A percentile compares a stretch with the other conserved stretches of the same genome.
Evolutionary conservation across 140 eudicot genomes (phyloP).

Genomic region (Erigeron philadelphicus): DNA sequence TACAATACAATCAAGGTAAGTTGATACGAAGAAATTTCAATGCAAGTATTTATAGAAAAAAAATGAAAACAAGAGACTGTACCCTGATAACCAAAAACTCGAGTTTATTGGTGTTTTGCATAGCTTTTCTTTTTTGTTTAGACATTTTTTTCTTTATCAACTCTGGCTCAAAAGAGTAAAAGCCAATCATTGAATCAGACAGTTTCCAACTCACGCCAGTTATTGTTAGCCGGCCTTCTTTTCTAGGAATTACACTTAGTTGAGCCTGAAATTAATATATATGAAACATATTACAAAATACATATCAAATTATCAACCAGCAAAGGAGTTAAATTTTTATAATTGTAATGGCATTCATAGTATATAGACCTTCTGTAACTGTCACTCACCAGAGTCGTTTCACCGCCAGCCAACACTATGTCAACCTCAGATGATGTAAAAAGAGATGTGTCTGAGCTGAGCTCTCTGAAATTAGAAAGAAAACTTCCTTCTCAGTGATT

Average conservation of each 20-base stretch:
- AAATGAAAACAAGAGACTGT: background rate
- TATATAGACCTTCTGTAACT: background rate
- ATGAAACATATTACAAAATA: background rate
- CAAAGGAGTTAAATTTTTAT: background rate
- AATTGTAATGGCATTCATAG: conserved; percentile 12
- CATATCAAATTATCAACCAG: background rate
- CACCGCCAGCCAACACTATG: conserved; percentile 61
- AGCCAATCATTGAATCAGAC: conserved; percentile 77
- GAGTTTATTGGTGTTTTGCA: conserved; percentile 39
- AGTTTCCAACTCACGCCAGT: conserved; percentile 93
- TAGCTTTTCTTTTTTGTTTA: conserved; percentile 55
- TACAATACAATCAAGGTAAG: conserved; percentile 1
- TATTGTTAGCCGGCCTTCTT: conserved; percentile 64
- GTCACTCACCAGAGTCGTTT: conserved; percentile 64
- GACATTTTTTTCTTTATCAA: conserved; percentile 43
- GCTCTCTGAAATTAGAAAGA: conserved; percentile 45
- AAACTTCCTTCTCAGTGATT: background rate
- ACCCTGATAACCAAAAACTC: conserved; percentile 86
- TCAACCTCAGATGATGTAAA: conserved; percentile 65
- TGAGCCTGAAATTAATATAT: conserved; percentile 54
- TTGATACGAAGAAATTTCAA: background rate
- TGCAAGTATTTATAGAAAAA: background rate
- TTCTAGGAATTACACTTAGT: conserved; percentile 66
- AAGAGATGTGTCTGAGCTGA: conserved; percentile 35
- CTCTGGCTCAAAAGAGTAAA: conserved; percentile 52